These are phyloP conservation scores for Cryptococcus jaspeensis DNA, from an alignment of 1,284 basidiomycete genomes.

Conservation along the genomic window DNA sequence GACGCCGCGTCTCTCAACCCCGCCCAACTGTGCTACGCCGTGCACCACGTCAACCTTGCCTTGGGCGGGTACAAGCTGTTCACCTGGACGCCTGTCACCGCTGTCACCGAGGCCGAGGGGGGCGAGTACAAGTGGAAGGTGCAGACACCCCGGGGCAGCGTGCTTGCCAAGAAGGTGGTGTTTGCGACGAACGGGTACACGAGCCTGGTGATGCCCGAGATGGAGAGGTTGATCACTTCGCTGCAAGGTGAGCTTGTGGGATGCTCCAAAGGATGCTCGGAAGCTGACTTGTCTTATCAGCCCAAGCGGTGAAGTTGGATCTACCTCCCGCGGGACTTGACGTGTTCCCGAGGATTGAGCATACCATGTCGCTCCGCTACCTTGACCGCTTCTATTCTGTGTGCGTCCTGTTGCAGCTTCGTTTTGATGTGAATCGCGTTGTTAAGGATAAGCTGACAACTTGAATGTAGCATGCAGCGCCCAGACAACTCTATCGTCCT, in stretches of 20 bases:
- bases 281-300: constrained; percentile 7
- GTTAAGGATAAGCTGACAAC: too few species aligned
- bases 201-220: constrained; percentile 22
- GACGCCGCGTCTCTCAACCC: constrained; percentile 40
- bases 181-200: constrained; percentile 39
- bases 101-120: neutral
- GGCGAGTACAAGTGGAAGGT: constrained; percentile 22
- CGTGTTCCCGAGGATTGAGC: constrained; percentile 21
- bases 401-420: too few species aligned
- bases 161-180: constrained; percentile 26
- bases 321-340: constrained; percentile 22
- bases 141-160: constrained; percentile 29
- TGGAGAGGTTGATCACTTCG: constrained; percentile 29
- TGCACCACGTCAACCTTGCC: constrained; percentile 20
- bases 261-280: neutral
- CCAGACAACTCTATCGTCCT: constrained; percentile 38
- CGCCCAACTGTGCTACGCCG: constrained; percentile 32
- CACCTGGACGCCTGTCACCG: constrained; percentile 20
- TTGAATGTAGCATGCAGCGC: constrained; percentile 19
- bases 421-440: too few species aligned
- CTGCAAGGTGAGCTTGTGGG: constrained; percentile 11
- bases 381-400: constrained; percentile 38
- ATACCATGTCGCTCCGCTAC: constrained; percentile 34
- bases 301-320: constrained; percentile 38
- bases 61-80: constrained; percentile 23